Evolutionary conservation across 805 yeast genomes (phyloP).

Genomic region (Komagataella ulmi): DNA sequence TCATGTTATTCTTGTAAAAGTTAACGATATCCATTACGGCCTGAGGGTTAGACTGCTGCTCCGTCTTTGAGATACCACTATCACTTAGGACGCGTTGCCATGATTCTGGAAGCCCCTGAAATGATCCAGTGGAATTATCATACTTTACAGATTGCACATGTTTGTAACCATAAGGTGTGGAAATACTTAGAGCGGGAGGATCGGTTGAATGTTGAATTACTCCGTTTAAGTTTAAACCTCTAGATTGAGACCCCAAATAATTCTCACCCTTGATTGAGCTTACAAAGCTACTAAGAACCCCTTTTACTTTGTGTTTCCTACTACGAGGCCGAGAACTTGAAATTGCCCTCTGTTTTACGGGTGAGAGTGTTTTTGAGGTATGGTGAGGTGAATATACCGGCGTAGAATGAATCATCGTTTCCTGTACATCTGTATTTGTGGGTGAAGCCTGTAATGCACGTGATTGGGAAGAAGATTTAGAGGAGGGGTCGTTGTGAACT

Average conservation of each 20-base stretch:
- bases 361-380: background rate
- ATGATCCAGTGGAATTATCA: constrained; percentile 72
- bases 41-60: constrained; percentile 84
- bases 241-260: background rate
- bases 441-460: background rate
- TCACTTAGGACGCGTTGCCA: constrained; percentile 80
- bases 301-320: background rate
- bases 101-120: constrained; percentile 84
- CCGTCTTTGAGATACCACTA: constrained; percentile 78
- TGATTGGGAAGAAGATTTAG: background rate
- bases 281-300: background rate
- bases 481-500: background rate
- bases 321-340: background rate
- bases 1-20: constrained; percentile 56
- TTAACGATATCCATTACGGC: constrained; percentile 88
- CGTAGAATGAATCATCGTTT: background rate
- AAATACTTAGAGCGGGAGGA: constrained; percentile 34
- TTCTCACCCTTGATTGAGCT: background rate
- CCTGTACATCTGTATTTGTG: background rate
- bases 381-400: background rate
- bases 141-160: constrained; percentile 92
- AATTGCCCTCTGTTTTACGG: background rate
- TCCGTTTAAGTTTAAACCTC: background rate
- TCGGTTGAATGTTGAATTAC: background rate
- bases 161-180: constrained; percentile 85